phyloP scores from a whole-genome alignment of 2,329 filamentous ascomycete genomes.

The Chrysosporium keratinophilum region DNA sequence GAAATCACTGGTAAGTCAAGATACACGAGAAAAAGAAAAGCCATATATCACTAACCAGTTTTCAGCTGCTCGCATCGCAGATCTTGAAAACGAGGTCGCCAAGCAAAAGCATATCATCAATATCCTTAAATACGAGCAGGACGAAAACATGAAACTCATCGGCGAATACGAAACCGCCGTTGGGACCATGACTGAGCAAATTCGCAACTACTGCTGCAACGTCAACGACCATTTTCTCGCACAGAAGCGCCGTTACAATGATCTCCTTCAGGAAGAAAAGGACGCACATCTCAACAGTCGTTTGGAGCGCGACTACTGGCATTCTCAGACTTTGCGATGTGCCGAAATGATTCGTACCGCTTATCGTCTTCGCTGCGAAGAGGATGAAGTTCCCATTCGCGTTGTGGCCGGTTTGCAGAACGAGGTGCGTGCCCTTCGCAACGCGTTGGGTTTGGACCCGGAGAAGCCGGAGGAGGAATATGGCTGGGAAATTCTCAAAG shows the following conservation, averaged over 20 bases:
- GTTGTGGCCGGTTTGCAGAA: slow-evolving; percentile 40
- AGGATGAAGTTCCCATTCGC: slow-evolving; percentile 37
- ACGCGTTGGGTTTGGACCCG: slow-evolving; percentile 39
- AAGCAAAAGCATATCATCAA: slow-evolving; percentile 36
- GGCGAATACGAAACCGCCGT: slow-evolving; percentile 40
- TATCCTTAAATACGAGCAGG: slow-evolving; percentile 37
- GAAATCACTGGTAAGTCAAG: slow-evolving; percentile 32
- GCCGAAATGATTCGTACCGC: slow-evolving; percentile 42
- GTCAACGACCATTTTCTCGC: slow-evolving; percentile 40
- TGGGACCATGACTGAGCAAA: slow-evolving; percentile 41
- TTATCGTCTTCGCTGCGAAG: slow-evolving; percentile 39
- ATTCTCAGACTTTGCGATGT: slow-evolving; percentile 38
- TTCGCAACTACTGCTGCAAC: slow-evolving; percentile 42
- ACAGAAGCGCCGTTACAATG: slow-evolving; percentile 41
- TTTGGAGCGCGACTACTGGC: slow-evolving; percentile 42
- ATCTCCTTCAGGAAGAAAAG: slow-evolving; percentile 41
- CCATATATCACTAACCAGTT: neutral
- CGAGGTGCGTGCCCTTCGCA: slow-evolving; percentile 40
- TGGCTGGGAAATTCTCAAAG: slow-evolving; percentile 41
- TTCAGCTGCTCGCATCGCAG: slow-evolving; percentile 39
- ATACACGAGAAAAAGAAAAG: neutral
- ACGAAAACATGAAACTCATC: slow-evolving; percentile 40
- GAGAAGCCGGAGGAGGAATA: slow-evolving; percentile 42
- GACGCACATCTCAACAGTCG: slow-evolving; percentile 41
- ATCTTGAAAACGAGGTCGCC: slow-evolving; percentile 40